phyloP scores from a whole-genome alignment of 2,329 filamentous ascomycete species.

The Xylaria sp. region DNA sequence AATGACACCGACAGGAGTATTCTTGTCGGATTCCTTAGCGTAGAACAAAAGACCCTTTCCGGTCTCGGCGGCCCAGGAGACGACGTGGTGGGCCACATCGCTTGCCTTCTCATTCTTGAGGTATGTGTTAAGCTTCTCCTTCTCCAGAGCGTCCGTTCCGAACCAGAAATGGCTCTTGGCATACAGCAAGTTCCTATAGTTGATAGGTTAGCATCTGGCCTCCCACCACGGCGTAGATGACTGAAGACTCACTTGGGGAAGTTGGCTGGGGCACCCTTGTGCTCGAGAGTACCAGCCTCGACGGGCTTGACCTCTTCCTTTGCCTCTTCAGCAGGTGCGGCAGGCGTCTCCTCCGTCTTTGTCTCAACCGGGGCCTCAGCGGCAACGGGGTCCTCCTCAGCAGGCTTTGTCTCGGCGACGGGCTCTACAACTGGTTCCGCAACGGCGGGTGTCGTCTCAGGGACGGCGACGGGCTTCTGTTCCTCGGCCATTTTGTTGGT shows the following conservation, averaged over 20 bases:
- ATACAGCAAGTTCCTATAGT: constrained; percentile 81
- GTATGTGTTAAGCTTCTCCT: constrained; percentile 79
- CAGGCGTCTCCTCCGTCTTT: constrained; percentile 52
- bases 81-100: constrained; percentile 77
- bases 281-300: constrained; percentile 84
- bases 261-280: constrained; percentile 86
- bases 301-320: constrained; percentile 72
- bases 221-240: neutral
- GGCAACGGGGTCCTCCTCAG: constrained; percentile 54
- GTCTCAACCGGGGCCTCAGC: constrained; percentile 56
- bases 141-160: constrained; percentile 75
- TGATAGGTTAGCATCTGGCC: neutral
- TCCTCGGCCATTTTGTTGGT: constrained; percentile 74
- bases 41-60: constrained; percentile 96
- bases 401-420: constrained; percentile 47
- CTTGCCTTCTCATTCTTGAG: constrained; percentile 88
- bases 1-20: constrained; percentile 81
- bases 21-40: constrained; percentile 87
- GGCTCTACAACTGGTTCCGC: constrained; percentile 53
- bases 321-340: constrained; percentile 53
- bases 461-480: constrained; percentile 74
- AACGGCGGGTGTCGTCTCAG: constrained; percentile 59
- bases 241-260: constrained; percentile 81
- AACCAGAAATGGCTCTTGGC: constrained; percentile 96
- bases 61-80: constrained; percentile 90